These are phyloP conservation scores for Gymnopilus dilepis DNA, from an alignment of 768 basidiomycete species.

Conservation along the genomic window DNA sequence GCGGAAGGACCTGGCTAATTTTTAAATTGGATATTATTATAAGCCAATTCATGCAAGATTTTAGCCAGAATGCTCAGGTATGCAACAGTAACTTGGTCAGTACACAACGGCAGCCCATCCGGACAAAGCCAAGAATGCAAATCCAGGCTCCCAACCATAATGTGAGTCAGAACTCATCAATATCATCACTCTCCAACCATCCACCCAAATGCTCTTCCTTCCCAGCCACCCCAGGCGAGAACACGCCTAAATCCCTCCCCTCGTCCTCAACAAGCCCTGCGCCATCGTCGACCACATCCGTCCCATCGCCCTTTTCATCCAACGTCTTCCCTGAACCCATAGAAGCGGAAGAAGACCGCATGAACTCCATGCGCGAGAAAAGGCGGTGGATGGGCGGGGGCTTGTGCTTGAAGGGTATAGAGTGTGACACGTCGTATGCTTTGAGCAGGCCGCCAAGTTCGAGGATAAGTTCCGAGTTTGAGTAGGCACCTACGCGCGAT, in stretches of 20 bases:
- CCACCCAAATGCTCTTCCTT: constrained; percentile 36
- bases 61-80: too few relatives aligned
- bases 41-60: too few relatives aligned
- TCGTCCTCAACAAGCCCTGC: constrained; percentile 35
- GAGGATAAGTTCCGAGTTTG: constrained; percentile 50
- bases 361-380: constrained; percentile 61
- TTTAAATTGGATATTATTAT: too few relatives aligned
- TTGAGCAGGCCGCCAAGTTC: constrained; percentile 67
- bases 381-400: constrained; percentile 27
- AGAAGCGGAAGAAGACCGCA: constrained; percentile 34
- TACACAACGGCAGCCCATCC: too few relatives aligned
- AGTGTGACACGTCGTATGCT: constrained; percentile 38
- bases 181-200: constrained; percentile 66
- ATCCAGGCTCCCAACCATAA: too few relatives aligned
- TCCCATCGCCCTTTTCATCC: too few relatives aligned
- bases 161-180: constrained; percentile 54
- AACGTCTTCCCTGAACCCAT: constrained; percentile 11
- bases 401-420: constrained; percentile 8
- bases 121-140: too few relatives aligned
- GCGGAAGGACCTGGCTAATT: too few relatives aligned
- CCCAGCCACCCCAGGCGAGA: constrained; percentile 1
- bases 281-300: constrained; percentile 31
- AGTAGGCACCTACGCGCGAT: constrained; percentile 52
- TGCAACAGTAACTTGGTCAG: too few relatives aligned
- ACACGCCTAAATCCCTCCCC: constrained; percentile 22